These are phyloP conservation scores for Penicillium hordei DNA, from an alignment of 2,329 filamentous ascomycete species.

Conservation along the genomic window DNA sequence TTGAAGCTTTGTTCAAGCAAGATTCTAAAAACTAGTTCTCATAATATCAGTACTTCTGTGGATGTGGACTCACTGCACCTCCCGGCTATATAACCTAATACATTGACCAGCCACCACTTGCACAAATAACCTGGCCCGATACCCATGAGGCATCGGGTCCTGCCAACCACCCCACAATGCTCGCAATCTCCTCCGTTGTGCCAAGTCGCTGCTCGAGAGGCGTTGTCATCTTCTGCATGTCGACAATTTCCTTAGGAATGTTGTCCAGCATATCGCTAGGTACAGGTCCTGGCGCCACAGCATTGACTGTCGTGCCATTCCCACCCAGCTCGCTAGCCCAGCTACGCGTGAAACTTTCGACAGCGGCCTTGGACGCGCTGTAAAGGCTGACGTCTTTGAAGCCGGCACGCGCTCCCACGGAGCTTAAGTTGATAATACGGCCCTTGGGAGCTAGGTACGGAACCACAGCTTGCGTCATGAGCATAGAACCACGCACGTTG, in stretches of 20 bases:
- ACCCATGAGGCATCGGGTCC: neutral
- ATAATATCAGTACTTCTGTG: no score
- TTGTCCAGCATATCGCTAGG: neutral
- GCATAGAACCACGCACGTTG: neutral
- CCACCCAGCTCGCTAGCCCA: neutral
- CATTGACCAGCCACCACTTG: neutral
- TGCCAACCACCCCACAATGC: neutral
- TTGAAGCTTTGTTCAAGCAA: no score
- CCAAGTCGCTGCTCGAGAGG: neutral
- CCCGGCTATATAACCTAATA: neutral
- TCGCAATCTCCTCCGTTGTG: neutral
- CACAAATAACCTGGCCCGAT: neutral
- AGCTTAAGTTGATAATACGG: no score
- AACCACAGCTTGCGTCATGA: neutral
- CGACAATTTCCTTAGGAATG: neutral
- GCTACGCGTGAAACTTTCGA: neutral
- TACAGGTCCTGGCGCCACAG: neutral
- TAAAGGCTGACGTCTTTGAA: neutral
- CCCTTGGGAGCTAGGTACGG: neutral
- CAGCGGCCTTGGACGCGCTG: neutral
- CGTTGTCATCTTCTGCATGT: neutral
- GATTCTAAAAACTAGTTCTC: no score
- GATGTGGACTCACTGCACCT: no score
- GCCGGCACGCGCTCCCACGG: no score
- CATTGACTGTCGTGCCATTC: neutral